Conservation (phyloP, 176 grass and related monocot species). For the Bromus sterilis region DNA sequence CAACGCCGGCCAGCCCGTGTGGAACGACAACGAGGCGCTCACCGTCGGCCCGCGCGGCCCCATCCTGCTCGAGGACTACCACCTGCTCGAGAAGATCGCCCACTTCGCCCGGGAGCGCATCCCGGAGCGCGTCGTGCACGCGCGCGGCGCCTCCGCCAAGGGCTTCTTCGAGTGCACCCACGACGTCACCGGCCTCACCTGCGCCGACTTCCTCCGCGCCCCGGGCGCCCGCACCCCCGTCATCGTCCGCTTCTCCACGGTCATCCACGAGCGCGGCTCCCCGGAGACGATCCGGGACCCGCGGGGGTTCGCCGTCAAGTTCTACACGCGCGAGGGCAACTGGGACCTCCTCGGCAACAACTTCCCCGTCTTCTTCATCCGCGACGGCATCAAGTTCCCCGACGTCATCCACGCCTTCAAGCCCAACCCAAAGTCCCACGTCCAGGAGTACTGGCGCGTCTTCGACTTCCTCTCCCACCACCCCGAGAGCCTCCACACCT, state of each 20-base stretch:
- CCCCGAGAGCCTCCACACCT: slow-evolving; percentile 87
- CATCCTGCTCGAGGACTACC: slow-evolving; percentile 84
- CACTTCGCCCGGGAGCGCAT: slow-evolving; percentile 80
- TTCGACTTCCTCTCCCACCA: slow-evolving; percentile 78
- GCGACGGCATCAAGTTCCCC: slow-evolving; percentile 90
- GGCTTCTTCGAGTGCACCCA: slow-evolving; percentile 90
- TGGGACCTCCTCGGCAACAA: slow-evolving; percentile 93
- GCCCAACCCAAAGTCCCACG: slow-evolving; percentile 69
- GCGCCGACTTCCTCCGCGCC: slow-evolving; percentile 76
- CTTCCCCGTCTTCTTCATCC: slow-evolving; percentile 97
- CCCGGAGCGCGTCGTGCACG: slow-evolving; percentile 80
- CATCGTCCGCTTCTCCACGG: slow-evolving; percentile 89
- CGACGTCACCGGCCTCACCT: slow-evolving; percentile 55
- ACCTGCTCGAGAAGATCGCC: slow-evolving; percentile 69
- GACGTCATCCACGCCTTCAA: slow-evolving; percentile 96
- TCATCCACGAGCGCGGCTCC: slow-evolving; percentile 82
- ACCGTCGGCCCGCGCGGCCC: slow-evolving; percentile 67
- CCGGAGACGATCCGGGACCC: slow-evolving; percentile 93
- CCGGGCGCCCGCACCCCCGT: slow-evolving; percentile 50
- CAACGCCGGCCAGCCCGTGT: slow-evolving; percentile 71
- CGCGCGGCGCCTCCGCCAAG: slow-evolving; percentile 68
- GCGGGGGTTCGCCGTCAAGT: slow-evolving; percentile 92
- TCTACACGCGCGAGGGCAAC: slow-evolving; percentile 88
- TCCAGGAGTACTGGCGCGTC: slow-evolving; percentile 88
- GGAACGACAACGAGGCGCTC: slow-evolving; percentile 93